These are phyloP conservation scores for Royoungia palumana DNA, from an alignment of 768 basidiomycete species.

Conservation along the genomic window DNA sequence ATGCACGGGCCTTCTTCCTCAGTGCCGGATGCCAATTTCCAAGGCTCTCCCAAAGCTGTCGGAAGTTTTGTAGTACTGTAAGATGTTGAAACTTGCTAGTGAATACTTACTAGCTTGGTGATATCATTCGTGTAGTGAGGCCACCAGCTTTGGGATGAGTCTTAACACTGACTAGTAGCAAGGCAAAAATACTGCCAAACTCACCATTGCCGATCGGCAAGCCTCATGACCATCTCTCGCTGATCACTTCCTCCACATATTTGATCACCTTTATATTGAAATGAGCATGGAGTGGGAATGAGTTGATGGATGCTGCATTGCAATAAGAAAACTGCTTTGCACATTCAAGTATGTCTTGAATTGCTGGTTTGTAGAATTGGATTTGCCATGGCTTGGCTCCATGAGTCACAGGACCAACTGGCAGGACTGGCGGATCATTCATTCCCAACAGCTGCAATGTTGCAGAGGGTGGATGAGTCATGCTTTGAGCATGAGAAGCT, in stretches of 20 bases:
- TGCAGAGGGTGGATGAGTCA: no score
- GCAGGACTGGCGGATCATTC: no score
- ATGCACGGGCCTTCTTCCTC: not conserved
- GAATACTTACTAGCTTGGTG: not conserved
- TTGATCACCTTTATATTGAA: not conserved
- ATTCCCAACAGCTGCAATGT: no score
- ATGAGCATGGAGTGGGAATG: not conserved
- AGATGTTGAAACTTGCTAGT: no score
- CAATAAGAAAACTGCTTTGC: not conserved
- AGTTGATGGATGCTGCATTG: not conserved
- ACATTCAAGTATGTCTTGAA: not conserved
- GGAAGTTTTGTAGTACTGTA: not conserved
- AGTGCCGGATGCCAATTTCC: not conserved
- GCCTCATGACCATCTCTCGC: no score
- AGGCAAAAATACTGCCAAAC: no score
- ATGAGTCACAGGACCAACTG: not conserved
- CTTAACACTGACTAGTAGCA: no score
- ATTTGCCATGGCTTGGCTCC: not conserved
- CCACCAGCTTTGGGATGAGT: conserved; percentile 1
- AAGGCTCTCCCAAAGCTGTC: not conserved
- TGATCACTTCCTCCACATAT: not conserved
- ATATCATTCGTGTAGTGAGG: not conserved
- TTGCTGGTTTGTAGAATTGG: not conserved
- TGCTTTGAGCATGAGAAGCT: no score
- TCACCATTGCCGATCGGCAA: no score